phyloP scores from a whole-genome alignment of 352 stramenopile genomes.

The Globisporangium megalacanthum region DNA sequence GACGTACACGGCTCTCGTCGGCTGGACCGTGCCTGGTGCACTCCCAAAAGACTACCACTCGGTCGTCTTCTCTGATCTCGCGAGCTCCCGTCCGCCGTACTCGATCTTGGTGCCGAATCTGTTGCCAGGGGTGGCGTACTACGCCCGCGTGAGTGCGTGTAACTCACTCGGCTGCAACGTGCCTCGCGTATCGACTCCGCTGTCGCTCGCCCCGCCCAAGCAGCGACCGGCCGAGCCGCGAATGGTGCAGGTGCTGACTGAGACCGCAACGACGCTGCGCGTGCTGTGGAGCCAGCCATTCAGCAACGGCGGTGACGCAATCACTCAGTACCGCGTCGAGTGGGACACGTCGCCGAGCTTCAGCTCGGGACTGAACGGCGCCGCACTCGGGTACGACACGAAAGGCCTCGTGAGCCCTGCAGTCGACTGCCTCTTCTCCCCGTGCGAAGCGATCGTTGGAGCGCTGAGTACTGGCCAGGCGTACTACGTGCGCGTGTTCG shows the following conservation, averaged over 20 bases:
- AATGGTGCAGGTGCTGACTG: conserved; percentile 68
- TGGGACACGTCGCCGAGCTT: conserved; percentile 91
- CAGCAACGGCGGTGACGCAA: conserved; percentile 88
- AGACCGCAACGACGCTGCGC: conserved; percentile 67
- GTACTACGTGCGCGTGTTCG: conserved; percentile 90
- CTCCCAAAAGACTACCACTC: conserved; percentile 53
- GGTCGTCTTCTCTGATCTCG: conserved; percentile 13
- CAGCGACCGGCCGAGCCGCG: conserved; percentile 84
- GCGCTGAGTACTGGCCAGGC: conserved; percentile 60
- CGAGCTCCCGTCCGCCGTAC: conserved; percentile 14
- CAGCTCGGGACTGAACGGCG: conserved; percentile 56
- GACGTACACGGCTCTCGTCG: conserved; percentile 36
- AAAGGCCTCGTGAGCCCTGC: conserved; percentile 64
- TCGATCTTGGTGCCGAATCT: conserved; percentile 59
- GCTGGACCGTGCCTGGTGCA: conserved; percentile 60
- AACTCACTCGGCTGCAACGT: conserved; percentile 90
- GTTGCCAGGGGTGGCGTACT: conserved; percentile 73
- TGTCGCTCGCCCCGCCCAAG: conserved; percentile 64
- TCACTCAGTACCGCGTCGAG: conserved; percentile 94
- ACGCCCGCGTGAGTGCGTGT: conserved; percentile 83
- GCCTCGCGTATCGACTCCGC: conserved; percentile 68
- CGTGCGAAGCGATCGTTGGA: conserved; percentile 82
- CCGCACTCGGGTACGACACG: conserved; percentile 71
- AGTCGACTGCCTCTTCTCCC: conserved; percentile 69
- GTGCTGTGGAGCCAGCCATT: conserved; percentile 87